Percentiles rank a stretch among this genome's conserved stretches.
These are phyloP conservation scores for Suaeda aralocaspica DNA, from an alignment of 148 eudicot species.

Conservation along the genomic window DNA sequence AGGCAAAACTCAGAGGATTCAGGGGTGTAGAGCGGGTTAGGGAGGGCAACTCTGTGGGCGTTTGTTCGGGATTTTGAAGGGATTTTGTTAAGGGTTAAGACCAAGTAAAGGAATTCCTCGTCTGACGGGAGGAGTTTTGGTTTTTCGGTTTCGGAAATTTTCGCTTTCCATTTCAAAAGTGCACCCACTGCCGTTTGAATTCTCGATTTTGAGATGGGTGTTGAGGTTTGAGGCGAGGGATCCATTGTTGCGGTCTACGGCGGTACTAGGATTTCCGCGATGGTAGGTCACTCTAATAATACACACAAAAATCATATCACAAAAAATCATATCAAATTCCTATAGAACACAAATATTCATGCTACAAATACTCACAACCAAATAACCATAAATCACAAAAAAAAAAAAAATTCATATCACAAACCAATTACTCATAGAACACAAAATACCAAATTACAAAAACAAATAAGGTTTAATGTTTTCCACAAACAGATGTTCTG, in stretches of 20 bases:
- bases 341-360: too few relatives aligned
- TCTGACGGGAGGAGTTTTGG: slow-evolving; percentile 40
- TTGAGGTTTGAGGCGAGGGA: neutral
- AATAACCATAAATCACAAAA: too few relatives aligned
- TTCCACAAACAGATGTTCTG: too few relatives aligned
- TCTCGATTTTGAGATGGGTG: slow-evolving; percentile 2
- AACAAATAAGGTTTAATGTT: too few relatives aligned
- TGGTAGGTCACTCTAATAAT: too few relatives aligned
- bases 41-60: slow-evolving; percentile 55
- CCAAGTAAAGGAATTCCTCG: slow-evolving; percentile 66
- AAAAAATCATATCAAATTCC: too few relatives aligned
- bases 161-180: slow-evolving; percentile 50
- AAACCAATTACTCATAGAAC: too few relatives aligned
- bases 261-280: too few relatives aligned
- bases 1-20: slow-evolving; percentile 42
- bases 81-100: slow-evolving; percentile 61
- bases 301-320: too few relatives aligned
- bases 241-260: slow-evolving; percentile 27
- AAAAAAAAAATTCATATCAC: too few relatives aligned
- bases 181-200: slow-evolving; percentile 38
- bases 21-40: slow-evolving; percentile 42
- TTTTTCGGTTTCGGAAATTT: slow-evolving; percentile 29
- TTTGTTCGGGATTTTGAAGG: slow-evolving; percentile 45
- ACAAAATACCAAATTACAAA: too few relatives aligned
- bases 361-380: too few relatives aligned